Conservation (phyloP, 163 green algal species). For the Coccomyxa subellipsoidea region DNA sequence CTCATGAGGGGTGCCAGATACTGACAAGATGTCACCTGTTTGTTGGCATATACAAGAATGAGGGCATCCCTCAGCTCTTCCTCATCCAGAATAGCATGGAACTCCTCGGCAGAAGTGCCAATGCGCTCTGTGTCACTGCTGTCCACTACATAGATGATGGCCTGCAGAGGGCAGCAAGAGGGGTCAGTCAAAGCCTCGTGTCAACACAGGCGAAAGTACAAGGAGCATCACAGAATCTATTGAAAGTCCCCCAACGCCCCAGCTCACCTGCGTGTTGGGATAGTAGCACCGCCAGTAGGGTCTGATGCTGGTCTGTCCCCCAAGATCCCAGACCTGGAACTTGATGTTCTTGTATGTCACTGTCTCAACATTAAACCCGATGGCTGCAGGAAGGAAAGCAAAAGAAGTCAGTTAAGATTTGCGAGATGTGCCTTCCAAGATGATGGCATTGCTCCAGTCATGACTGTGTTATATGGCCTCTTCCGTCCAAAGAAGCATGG, state of each 20-base stretch:
- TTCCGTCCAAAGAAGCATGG: too few species aligned
- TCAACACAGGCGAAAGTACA: neutral
- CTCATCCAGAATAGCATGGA: slow-evolving; percentile 95
- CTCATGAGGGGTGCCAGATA: too few species aligned
- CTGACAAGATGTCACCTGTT: too few species aligned
- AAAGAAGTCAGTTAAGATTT: too few species aligned
- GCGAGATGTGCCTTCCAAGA: too few species aligned
- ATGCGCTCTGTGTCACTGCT: slow-evolving; percentile 91
- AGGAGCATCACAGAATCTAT: too few species aligned
- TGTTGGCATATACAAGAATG: slow-evolving; percentile 98
- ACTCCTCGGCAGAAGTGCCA: slow-evolving; percentile 88
- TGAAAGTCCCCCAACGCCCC: too few species aligned
- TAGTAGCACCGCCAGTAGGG: slow-evolving; percentile 99
- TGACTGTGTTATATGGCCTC: too few species aligned
- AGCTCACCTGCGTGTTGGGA: slow-evolving; percentile 81
- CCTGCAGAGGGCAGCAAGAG: slow-evolving; percentile 16
- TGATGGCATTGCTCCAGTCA: too few species aligned
- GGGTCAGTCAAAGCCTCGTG: neutral
- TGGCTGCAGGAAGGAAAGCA: too few species aligned
- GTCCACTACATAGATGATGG: slow-evolving; percentile 95
- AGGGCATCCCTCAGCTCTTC: slow-evolving; percentile 94
- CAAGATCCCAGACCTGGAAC: slow-evolving; percentile 82
- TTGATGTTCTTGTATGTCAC: slow-evolving; percentile 99
- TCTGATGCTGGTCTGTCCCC: slow-evolving; percentile 93
- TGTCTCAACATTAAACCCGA: slow-evolving; percentile 99